A percentile compares a stretch with the other conserved stretches of the same genome.
Evolutionary conservation across 2,329 filamentous ascomycete species (phyloP).

Genomic region (Juglanconis juglandina): DNA sequence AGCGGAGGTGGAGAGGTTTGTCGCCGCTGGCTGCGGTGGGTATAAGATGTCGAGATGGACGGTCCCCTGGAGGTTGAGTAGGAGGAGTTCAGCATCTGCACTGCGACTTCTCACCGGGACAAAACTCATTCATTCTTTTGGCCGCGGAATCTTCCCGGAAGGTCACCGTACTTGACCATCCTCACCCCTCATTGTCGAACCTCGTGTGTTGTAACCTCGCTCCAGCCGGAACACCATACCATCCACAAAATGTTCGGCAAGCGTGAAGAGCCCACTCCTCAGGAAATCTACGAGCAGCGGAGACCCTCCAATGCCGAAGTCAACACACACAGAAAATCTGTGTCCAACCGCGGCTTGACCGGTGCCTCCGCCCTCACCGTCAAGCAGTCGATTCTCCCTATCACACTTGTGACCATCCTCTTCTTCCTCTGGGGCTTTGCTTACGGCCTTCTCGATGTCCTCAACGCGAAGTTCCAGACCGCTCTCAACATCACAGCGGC

Average conservation of each 20-base stretch:
- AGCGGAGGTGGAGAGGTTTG: neutral
- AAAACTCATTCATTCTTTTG: too few species aligned
- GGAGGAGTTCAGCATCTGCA: neutral
- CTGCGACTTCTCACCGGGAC: neutral
- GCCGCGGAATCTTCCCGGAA: too few species aligned
- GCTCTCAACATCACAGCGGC: conserved; percentile 21
- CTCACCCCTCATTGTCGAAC: neutral
- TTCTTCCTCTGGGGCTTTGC: conserved; percentile 53
- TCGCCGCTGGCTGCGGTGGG: neutral
- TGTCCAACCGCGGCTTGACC: conserved; percentile 22
- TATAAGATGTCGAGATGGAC: conserved; percentile 3
- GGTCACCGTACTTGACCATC: too few species aligned
- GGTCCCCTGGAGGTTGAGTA: too few species aligned
- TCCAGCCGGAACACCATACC: neutral
- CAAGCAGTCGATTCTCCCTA: conserved; percentile 26
- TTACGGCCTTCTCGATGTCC: conserved; percentile 40
- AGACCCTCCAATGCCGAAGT: conserved; percentile 21
- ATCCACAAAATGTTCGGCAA: conserved; percentile 22
- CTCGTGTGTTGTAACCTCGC: neutral
- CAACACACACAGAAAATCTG: conserved; percentile 18
- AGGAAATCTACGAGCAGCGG: conserved; percentile 21
- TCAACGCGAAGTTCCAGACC: conserved; percentile 29
- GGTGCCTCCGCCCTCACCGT: conserved; percentile 22
- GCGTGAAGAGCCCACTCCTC: conserved; percentile 19
- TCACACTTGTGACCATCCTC: conserved; percentile 42